phyloP scores from a whole-genome alignment of 192 early-diverging fungal genomes.

The Rhizoclosmatium globosum region DNA sequence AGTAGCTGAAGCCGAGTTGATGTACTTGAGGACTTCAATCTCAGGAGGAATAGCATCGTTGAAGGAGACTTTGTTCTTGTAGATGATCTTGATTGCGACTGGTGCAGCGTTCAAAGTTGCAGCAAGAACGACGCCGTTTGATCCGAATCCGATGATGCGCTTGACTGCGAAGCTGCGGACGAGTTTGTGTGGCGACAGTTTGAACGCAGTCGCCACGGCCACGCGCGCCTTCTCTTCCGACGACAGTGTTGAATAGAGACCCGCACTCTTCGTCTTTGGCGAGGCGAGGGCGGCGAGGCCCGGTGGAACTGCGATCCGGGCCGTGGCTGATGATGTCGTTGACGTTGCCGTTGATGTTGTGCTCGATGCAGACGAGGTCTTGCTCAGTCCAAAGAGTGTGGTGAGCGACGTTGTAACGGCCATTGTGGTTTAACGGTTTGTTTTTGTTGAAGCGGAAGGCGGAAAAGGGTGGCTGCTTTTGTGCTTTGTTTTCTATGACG shows the following conservation, averaged over 20 bases:
- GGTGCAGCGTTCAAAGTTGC: background rate
- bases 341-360: background rate
- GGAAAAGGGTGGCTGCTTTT: background rate
- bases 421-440: background rate
- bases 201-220: constrained; percentile 2
- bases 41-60: constrained; percentile 23
- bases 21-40: constrained; percentile 3
- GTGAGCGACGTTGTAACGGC: background rate
- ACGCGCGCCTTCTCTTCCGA: background rate
- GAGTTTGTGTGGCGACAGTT: background rate
- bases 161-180: background rate
- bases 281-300: background rate
- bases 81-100: constrained; percentile 42
- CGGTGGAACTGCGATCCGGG: background rate
- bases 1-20: background rate
- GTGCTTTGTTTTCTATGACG: background rate
- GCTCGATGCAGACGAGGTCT: background rate
- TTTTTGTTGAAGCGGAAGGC: background rate
- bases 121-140: constrained; percentile 40
- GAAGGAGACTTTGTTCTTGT: background rate
- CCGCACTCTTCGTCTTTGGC: background rate
- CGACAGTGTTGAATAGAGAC: background rate
- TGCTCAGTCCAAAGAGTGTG: background rate
- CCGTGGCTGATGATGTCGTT: background rate
- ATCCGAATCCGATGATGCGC: constrained; percentile 32